phyloP scores from a whole-genome alignment of 2,329 filamentous ascomycete genomes.

The Penicillium sp. region DNA sequence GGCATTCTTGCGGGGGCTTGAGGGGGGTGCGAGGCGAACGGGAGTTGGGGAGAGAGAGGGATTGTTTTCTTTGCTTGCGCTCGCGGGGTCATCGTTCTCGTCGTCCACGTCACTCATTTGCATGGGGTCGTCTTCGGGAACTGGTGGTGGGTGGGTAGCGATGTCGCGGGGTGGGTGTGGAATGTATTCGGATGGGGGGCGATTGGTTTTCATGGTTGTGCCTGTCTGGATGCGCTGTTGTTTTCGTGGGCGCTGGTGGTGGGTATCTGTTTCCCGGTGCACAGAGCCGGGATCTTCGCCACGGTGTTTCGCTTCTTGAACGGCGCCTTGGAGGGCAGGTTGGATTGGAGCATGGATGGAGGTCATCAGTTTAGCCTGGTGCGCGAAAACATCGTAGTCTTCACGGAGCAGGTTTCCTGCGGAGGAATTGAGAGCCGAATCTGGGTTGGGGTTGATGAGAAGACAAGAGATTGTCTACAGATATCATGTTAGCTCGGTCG shows the following conservation, averaged over 20 bases:
- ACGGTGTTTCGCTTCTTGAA: constrained; percentile 55
- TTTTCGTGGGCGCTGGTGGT: constrained; percentile 18
- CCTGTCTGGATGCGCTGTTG: constrained; percentile 10
- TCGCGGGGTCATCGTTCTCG: constrained; percentile 25
- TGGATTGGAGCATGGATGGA: constrained; percentile 61
- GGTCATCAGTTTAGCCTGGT: constrained; percentile 62
- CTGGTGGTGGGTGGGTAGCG: background rate
- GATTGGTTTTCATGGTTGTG: constrained; percentile 12
- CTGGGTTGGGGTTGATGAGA: constrained; percentile 64
- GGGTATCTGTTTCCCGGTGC: constrained; percentile 24
- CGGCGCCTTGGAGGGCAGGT: constrained; percentile 43
- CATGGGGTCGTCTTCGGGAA: constrained; percentile 13
- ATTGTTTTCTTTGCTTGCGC: constrained; percentile 53
- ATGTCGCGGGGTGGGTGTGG: background rate
- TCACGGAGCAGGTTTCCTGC: constrained; percentile 61
- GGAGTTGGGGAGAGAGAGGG: constrained; percentile 43
- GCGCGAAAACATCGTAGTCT: constrained; percentile 59
- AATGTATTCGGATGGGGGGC: constrained; percentile 2
- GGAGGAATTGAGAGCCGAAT: constrained; percentile 63
- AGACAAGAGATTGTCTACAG: constrained; percentile 60
- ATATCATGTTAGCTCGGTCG: background rate
- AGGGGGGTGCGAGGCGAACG: constrained; percentile 34
- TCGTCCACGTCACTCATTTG: constrained; percentile 20
- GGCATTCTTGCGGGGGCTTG: constrained; percentile 35
- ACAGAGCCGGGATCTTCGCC: constrained; percentile 50